Evolutionary conservation across 352 stramenopile species (phyloP), one percentile per base, ranked within the genome.

Genomic region (Phytophthora palmivora): DNA sequence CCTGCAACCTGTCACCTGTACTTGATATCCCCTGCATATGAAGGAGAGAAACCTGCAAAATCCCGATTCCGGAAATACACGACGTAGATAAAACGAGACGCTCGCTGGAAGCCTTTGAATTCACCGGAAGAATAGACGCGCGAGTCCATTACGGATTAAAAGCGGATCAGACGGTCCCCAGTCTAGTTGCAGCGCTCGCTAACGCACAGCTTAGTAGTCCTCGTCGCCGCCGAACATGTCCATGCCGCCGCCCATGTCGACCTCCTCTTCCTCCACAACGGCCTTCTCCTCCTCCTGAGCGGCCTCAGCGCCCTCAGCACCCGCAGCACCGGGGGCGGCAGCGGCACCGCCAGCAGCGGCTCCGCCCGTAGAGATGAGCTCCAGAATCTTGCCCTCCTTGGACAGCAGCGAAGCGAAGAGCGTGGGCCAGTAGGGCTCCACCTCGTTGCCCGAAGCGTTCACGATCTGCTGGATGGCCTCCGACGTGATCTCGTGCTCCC

Each of bases 351-450:
- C 76, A 63, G 56, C 67, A 14, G 66, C 55, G 19, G 76, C 74
- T 59, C 86, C 82, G 44, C 85, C 85, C 64, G 83, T 82, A 32
- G 85, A 87, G 69, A 94, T 92, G 30, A 93, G 55, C 46, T 93
- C 84, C 28, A 91, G 44, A 56, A 91, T 74, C 76, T 91, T 93
- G 77, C 74, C 82, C 46, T 88, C 83, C 80, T 93, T 89, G 58
- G 76, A 82, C 49, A 93, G 51, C 38, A 93, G 76, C 58, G 73
- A 74, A 12, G 82, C 58, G 64, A 94, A 94, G 43, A 94, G 72
- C 30, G 68, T 83, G 22, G 83, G 80, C 86, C 86, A 94, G 82
- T 94, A 94, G 12, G 84, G 84, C 71, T 92, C 86, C 60, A 94
- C 86, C 60, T 92, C 80, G 76, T 94, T 94, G 67, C 74, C 67